A percentile compares a stretch with the other conserved stretches of the same genome.
phyloP scores from a whole-genome alignment of 805 yeast genomes.

The Kluyveromyces nonfermentans region DNA sequence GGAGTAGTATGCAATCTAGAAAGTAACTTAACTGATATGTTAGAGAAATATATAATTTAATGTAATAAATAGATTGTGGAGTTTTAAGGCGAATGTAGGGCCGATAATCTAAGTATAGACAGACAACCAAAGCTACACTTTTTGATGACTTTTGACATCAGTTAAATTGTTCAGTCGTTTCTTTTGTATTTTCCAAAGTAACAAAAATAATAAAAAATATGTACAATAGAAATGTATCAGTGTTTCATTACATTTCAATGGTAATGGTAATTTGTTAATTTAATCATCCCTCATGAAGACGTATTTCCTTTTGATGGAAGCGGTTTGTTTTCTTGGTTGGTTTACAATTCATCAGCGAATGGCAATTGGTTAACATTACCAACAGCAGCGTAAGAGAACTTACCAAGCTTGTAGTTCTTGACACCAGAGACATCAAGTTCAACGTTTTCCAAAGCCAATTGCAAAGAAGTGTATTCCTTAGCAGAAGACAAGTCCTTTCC shows the following conservation, averaged over 20 bases:
- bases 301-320: not conserved
- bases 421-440: constrained; percentile 32
- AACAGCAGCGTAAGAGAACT: constrained; percentile 77
- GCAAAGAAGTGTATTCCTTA: constrained; percentile 41
- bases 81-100: not conserved
- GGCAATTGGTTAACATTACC: constrained; percentile 87
- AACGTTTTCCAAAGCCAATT: constrained; percentile 34
- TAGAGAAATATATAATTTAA: constrained; percentile 3
- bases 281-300: constrained; percentile 4
- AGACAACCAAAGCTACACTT: not conserved
- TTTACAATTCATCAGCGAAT: constrained; percentile 75
- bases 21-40: constrained; percentile 1
- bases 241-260: constrained; percentile 3
- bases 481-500: constrained; percentile 54
- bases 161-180: not conserved
- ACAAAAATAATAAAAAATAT: constrained; percentile 4
- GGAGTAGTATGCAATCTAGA: too few relatives aligned
- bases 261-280: constrained; percentile 1
- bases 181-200: not conserved
- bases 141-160: not conserved
- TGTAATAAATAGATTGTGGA: constrained; percentile 1
- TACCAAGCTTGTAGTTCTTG: constrained; percentile 40
- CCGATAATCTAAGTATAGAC: not conserved
- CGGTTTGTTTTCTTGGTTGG: not conserved
- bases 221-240: constrained; percentile 4